Conservation (phyloP, 2,329 filamentous ascomycete species). For the Fusarium metavorans region DNA sequence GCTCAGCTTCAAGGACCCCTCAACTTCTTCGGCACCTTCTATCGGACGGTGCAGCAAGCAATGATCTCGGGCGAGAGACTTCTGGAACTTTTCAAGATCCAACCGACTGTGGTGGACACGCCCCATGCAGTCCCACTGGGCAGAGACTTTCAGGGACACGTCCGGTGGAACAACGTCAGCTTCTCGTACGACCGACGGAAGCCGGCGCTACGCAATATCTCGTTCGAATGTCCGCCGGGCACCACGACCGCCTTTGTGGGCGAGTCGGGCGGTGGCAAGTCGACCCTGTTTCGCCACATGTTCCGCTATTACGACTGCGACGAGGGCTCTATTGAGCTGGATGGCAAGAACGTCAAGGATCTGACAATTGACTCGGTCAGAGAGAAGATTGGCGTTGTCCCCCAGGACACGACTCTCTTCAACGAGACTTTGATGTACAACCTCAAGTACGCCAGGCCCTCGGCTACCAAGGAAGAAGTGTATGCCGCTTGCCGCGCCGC, state of each 20-base stretch:
- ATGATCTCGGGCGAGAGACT: conserved; percentile 98
- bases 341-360: conserved; percentile 85
- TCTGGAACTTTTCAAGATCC: conserved; percentile 95
- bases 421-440: conserved; percentile 97
- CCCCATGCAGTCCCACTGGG: conserved; percentile 71
- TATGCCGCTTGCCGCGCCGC: conserved; percentile 85
- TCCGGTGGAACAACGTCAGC: conserved; percentile 88
- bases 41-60: conserved; percentile 93
- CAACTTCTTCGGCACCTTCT: conserved; percentile 95
- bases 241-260: conserved; percentile 97
- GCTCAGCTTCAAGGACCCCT: conserved; percentile 83
- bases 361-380: conserved; percentile 95
- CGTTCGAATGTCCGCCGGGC: conserved; percentile 87
- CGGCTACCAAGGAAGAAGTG: conserved; percentile 84
- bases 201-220: conserved; percentile 84
- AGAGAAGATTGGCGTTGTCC: conserved; percentile 92
- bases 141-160: conserved; percentile 79
- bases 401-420: conserved; percentile 95
- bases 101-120: conserved; percentile 88
- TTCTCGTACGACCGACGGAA: conserved; percentile 92
- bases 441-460: conserved; percentile 86
- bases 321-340: conserved; percentile 83
- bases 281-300: conserved; percentile 93
- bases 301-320: conserved; percentile 96
- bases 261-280: conserved; percentile 97